Base-by-base conservation (phyloP, 805 yeast genomes). In the Jamesozyma spencerorum region DNA sequence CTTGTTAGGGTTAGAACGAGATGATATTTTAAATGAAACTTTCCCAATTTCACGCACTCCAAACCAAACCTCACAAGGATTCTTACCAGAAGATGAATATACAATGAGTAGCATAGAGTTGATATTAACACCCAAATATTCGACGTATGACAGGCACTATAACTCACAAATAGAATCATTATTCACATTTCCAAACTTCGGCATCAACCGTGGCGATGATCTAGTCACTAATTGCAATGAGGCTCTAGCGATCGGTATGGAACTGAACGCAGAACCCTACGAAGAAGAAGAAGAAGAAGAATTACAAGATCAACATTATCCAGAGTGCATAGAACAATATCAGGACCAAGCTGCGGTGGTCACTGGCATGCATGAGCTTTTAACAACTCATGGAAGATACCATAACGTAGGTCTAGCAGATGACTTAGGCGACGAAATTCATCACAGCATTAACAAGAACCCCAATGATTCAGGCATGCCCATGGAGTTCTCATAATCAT, bases 181-280 rank as follows among this genome's bases (percentile, higher is more conserved):
- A 10, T 68, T 67, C 49, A 62, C 63, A 0, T 60, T 55, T 46
- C 55, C 53, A 15, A 54, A 54, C 42, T 66, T 65, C 50, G 72
- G 72, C 0, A 50, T 59, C 13, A 66, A 66, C 40, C 54, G 64
- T 43, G 70, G 71, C 4, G 66, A 65, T 36, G 61, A 58, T 17
- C 45, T 67, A 58, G 65, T 68, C 2, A 49, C 46, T 11, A 58
- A 57, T 38, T 60, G 69, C 18, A 66, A 62, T 44, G 53, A 56
- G 14, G 69, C 70, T 3, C 38, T 69, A 14, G 53, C 63, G 2
- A 51, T 54, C 24, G 68, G 71, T 34, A 44, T 60, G 47, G 64
- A 60, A 38, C 33, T 57, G 20, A 47, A 46, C 42, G 37, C 36
- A 8, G 47, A 42, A 3, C 34, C 40, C 30, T 24, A 18, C 15